A percentile compares a stretch with the other conserved stretches of the same genome.
Evolutionary conservation across 2,329 filamentous ascomycete genomes (phyloP).

Genomic region (Botrytis fabae): DNA sequence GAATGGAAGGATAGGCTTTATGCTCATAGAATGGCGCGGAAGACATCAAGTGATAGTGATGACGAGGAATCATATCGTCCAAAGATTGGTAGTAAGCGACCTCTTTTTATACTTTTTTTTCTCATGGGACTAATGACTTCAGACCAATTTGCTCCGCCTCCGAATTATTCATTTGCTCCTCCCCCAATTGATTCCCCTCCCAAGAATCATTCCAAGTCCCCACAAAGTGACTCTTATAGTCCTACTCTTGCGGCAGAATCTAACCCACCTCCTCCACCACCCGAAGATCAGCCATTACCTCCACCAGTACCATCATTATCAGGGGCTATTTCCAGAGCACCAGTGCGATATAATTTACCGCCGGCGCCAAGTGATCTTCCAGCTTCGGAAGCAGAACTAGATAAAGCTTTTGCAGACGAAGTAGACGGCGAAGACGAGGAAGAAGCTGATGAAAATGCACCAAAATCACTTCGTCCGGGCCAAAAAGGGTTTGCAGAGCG

Average conservation of each 20-base stretch:
- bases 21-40: conserved; percentile 59
- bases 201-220: conserved; percentile 46
- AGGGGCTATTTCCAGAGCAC: conserved; percentile 73
- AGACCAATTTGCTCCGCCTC: conserved; percentile 63
- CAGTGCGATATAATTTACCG: conserved; percentile 68
- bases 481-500: conserved; percentile 84
- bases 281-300: conserved; percentile 34
- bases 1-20: conserved; percentile 87
- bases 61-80: conserved; percentile 46
- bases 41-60: conserved; percentile 48
- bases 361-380: conserved; percentile 53
- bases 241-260: conserved; percentile 29
- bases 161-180: conserved; percentile 57
- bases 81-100: conserved; percentile 48
- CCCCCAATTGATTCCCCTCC: conserved; percentile 48
- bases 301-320: conserved; percentile 38
- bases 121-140: conserved; percentile 26
- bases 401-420: conserved; percentile 46
- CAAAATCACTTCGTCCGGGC: conserved; percentile 68
- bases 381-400: conserved; percentile 53
- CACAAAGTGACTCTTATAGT: conserved; percentile 29
- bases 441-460: conserved; percentile 41
- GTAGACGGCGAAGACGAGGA: conserved; percentile 41
- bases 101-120: neutral
- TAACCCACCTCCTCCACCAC: conserved; percentile 36